phyloP scores from a whole-genome alignment of 139 green algal species.

The Ulvella scutata region DNA sequence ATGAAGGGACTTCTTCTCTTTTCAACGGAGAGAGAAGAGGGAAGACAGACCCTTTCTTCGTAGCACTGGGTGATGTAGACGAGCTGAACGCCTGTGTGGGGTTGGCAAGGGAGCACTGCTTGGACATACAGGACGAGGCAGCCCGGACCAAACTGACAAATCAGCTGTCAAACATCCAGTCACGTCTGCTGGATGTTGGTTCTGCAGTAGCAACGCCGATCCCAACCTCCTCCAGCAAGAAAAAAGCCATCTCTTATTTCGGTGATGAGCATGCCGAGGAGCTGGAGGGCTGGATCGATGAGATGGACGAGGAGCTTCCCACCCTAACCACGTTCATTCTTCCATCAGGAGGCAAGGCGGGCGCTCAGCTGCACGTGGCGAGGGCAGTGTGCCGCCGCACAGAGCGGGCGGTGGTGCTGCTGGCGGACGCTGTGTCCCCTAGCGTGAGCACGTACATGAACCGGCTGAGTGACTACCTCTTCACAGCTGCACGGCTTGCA shows the following conservation, averaged over 20 bases:
- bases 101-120: conserved; percentile 31
- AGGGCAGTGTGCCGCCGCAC: conserved; percentile 66
- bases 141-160: not conserved
- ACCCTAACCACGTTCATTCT: conserved; percentile 85
- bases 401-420: conserved; percentile 59
- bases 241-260: conserved; percentile 55
- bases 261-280: conserved; percentile 6
- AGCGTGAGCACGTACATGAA: conserved; percentile 70
- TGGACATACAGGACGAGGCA: not conserved
- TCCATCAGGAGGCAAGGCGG: conserved; percentile 56
- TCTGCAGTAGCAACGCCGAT: conserved; percentile 77
- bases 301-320: conserved; percentile 55
- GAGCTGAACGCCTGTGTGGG: conserved; percentile 79
- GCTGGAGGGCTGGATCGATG: conserved; percentile 85
- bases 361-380: conserved; percentile 52
- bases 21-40: conserved; percentile 81
- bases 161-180: conserved; percentile 74
- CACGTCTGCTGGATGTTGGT: conserved; percentile 78
- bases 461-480: conserved; percentile 90
- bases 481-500: conserved; percentile 67
- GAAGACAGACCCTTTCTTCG: conserved; percentile 30
- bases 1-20: conserved; percentile 62
- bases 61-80: conserved; percentile 84
- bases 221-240: conserved; percentile 25
- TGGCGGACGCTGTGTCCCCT: conserved; percentile 25